Base-by-base conservation (phyloP, 2,329 filamentous ascomycete species). In the Alternaria burnsii region DNA sequence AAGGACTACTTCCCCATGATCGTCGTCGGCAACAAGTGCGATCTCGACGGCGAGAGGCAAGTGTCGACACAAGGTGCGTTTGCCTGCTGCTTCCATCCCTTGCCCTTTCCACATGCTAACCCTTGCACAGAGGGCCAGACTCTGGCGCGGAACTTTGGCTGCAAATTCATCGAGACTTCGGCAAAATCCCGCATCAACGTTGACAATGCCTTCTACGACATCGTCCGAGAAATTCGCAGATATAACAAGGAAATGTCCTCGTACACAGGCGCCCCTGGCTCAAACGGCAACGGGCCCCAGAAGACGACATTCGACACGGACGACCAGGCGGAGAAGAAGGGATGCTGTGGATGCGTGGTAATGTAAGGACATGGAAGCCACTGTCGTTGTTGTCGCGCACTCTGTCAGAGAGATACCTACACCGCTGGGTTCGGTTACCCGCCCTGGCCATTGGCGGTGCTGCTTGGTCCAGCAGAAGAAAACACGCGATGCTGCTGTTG, bases 1-100 rank as follows among this genome's bases (percentile, higher is more conserved):
- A 98, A 97, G 88, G 95, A 99, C 83, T 97, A 97, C 81, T 99
- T 99, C 85, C 95, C 95, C 72, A 98, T 99, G 85, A 97, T 98
- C 59, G 92, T 99, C 46, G 95, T 98, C 42, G 95, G 93, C 73
- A 99, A 99, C 88, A 99, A 99, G 87, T 97, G 94, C 83, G 95
- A 99, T 92, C 84, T 99, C 79, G 94, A 97, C 76, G 85, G 86
- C 72, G 94, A 99, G 82, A 88, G 95, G 76, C 91, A 94, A 75
- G 95, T 99, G 61, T 91, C 92, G 67, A 90, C 91, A 83, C 90
- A 96, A 88, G 94, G 94, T 97, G 86, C 67, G 88, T 82, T 65
- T 52, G 61, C 42, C 53, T 30, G 28, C 28, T 30, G 28, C 24
- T 26, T 56, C 50, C 54, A 20, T 59, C 48, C 42, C 20, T 61